Evolutionary conservation across 2,329 filamentous ascomycete genomes (phyloP).

Genomic region (Botrytis aclada): DNA sequence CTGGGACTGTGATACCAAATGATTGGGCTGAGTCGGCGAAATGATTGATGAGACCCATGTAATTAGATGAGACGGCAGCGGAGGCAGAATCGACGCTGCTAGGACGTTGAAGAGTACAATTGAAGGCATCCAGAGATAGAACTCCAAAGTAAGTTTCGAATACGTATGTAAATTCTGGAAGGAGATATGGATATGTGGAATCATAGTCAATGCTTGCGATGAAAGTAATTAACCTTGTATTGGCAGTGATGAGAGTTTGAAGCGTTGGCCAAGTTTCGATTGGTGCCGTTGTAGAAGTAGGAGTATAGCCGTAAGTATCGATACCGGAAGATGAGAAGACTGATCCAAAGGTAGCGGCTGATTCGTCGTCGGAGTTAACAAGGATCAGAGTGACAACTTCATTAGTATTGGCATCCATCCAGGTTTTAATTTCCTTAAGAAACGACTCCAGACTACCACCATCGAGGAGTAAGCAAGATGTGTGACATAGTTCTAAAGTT

Average conservation of each 20-base stretch:
- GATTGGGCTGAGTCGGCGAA: conserved; percentile 63
- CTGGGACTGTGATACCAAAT: conserved; percentile 58
- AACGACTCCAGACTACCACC: conserved; percentile 55
- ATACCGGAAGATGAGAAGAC: conserved; percentile 51
- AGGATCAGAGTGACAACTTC: conserved; percentile 63
- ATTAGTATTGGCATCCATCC: conserved; percentile 56
- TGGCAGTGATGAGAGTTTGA: conserved; percentile 61
- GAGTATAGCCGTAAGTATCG: conserved; percentile 57
- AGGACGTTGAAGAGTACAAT: conserved; percentile 69
- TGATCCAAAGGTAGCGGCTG: conserved; percentile 51
- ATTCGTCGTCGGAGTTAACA: conserved; percentile 58
- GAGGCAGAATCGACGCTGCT: conserved; percentile 47
- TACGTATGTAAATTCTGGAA: conserved; percentile 62
- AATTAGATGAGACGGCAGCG: conserved; percentile 53
- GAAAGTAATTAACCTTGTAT: conserved; percentile 66
- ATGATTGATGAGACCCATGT: conserved; percentile 76
- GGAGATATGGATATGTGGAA: conserved; percentile 52
- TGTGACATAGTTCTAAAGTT: conserved; percentile 55
- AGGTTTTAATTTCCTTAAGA: conserved; percentile 55
- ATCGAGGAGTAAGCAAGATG: conserved; percentile 57
- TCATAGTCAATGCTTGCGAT: conserved; percentile 53
- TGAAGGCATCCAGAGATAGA: conserved; percentile 60
- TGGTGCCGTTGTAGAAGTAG: conserved; percentile 45
- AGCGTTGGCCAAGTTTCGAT: conserved; percentile 66
- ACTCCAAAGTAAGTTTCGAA: conserved; percentile 74